Evolutionary conservation across 139 green algal species (phyloP), one percentile per base, ranked within the genome.

Genomic region (Mychonastes homosphaera): DNA sequence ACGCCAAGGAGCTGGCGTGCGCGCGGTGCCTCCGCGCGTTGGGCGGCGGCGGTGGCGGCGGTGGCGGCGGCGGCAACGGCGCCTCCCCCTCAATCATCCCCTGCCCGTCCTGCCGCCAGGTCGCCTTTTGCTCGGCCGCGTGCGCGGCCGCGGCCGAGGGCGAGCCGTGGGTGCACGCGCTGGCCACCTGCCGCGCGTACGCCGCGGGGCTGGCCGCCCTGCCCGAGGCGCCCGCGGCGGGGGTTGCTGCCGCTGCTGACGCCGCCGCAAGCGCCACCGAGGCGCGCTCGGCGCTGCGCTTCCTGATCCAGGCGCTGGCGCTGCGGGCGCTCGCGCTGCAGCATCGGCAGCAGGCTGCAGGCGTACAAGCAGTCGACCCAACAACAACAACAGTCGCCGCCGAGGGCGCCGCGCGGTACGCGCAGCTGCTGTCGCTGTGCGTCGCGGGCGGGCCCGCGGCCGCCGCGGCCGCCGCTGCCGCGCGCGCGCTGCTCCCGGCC

Each of bases 141-240:
- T 83, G 76, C 32, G 51, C 39, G 47, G 48, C 61, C 35, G 34
- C n/a, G 2, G 76, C 52, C 1, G 40, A 40, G 8, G 13, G 30
- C 8, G 72, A 56, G 10, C 53, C 57, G 0, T 79, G 69, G 69
- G 50, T 76, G 36, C 76, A 83, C 35, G 63, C 72, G 12, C 19
- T 24, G 0, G 66, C 38, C 3, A 64, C 78, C 3, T 83, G 76
- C 69, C n/a, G n/a, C n/a, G n/a, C n/a, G n/a, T n/a, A n/a, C n/a
- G n/a, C n/a, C n/a, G n/a, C n/a, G n/a, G n/a, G n/a, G n/a, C n/a
- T n/a, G n/a, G n/a, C n/a, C n/a, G n/a, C n/a, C n/a, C n/a, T n/a
- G n/a, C n/a, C n/a, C n/a, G n/a, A n/a, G n/a, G n/a, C n/a, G n/a
- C n/a, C n/a, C n/a, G n/a, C n/a, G n/a, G n/a, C n/a, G n/a, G n/a